These are phyloP conservation scores for Ophiostoma himal-ulmi DNA, from an alignment of 2,329 filamentous ascomycete species.

Conservation along the genomic window DNA sequence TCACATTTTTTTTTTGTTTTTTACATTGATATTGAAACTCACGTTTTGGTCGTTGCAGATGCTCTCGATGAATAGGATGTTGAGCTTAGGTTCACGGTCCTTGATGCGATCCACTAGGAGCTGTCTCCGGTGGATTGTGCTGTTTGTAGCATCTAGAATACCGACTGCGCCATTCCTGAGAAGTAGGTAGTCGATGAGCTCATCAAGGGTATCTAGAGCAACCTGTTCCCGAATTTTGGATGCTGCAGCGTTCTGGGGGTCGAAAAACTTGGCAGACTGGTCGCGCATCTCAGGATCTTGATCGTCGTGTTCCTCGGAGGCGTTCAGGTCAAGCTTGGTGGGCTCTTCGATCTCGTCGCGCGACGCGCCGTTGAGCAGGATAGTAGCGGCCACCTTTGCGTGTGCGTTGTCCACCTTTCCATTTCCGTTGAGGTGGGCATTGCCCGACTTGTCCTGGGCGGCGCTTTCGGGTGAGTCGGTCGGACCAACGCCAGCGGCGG, in stretches of 20 bases:
- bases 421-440: constrained; percentile 2
- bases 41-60: constrained; percentile 71
- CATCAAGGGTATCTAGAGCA: constrained; percentile 85
- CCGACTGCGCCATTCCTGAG: constrained; percentile 78
- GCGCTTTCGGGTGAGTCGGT: constrained; percentile 25
- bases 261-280: constrained; percentile 89
- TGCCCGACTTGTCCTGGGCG: constrained; percentile 5
- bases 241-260: constrained; percentile 78
- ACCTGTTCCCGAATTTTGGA: constrained; percentile 83
- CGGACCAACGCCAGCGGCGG: constrained; percentile 57
- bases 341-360: constrained; percentile 35
- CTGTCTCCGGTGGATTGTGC: constrained; percentile 78
- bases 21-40: constrained; percentile 28
- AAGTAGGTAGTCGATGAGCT: constrained; percentile 84
- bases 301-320: background rate
- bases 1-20: background rate
- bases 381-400: constrained; percentile 42
- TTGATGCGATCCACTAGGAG: constrained; percentile 79
- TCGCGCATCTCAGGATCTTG: constrained; percentile 55
- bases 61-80: constrained; percentile 92
- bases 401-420: constrained; percentile 37
- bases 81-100: constrained; percentile 74
- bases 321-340: constrained; percentile 37
- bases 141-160: constrained; percentile 96
- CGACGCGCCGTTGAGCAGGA: constrained; percentile 48